Evolutionary conservation across 345 rosid species (phyloP).

Genomic region (Euclidium syriacum): DNA sequence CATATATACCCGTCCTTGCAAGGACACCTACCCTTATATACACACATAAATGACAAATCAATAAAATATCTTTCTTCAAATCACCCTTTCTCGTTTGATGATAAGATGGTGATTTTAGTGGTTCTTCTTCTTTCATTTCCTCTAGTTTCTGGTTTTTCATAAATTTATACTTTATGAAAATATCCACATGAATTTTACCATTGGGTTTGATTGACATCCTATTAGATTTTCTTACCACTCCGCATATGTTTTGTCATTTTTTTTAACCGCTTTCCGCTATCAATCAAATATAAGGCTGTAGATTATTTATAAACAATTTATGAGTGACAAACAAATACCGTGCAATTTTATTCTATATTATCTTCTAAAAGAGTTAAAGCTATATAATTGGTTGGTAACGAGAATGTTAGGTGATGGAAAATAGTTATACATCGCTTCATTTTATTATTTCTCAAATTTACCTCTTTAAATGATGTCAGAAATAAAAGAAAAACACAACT

Average conservation of each 20-base stretch:
- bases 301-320: background rate
- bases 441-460: background rate
- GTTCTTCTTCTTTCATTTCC: background rate
- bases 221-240: too few relatives aligned
- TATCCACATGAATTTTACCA: background rate
- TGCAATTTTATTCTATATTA: background rate
- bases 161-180: background rate
- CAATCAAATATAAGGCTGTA: too few relatives aligned
- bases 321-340: background rate
- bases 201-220: too few relatives aligned
- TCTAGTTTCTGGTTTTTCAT: background rate
- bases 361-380: conserved; percentile 10
- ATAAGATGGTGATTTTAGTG: conserved; percentile 28
- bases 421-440: background rate
- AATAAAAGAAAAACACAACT: too few relatives aligned
- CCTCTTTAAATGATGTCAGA: background rate
- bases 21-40: conserved; percentile 27
- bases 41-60: conserved; percentile 14
- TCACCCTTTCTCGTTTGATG: conserved; percentile 12
- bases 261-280: too few relatives aligned
- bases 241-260: too few relatives aligned
- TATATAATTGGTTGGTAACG: conserved; percentile 13
- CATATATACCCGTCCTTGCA: conserved; percentile 19
- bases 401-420: conserved; percentile 11
- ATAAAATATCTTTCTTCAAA: conserved; percentile 10